phyloP scores from a whole-genome alignment of 1,284 basidiomycete species.

The Gymnopus androsaceus region DNA sequence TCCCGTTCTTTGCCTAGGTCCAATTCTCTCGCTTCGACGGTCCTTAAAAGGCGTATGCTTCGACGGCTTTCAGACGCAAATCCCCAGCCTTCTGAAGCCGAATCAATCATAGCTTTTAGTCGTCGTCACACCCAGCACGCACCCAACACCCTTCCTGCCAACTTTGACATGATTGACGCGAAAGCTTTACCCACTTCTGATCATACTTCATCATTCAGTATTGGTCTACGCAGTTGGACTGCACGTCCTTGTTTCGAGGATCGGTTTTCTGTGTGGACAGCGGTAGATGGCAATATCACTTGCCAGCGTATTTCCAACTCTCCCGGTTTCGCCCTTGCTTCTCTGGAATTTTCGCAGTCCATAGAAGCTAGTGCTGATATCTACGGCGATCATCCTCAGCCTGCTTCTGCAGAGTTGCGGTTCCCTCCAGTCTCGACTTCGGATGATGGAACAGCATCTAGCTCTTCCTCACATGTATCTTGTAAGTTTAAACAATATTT shows the following conservation, averaged over 20 bases:
- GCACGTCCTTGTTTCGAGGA: constrained; percentile 77
- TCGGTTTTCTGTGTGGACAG: constrained; percentile 54
- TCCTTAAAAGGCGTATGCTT: constrained; percentile 56
- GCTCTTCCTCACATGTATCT: constrained; percentile 19
- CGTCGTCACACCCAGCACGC: constrained; percentile 34
- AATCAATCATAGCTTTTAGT: constrained; percentile 51
- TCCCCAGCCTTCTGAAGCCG: constrained; percentile 44
- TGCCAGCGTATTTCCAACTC: constrained; percentile 47
- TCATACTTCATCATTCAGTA: constrained; percentile 46
- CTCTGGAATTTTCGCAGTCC: constrained; percentile 67
- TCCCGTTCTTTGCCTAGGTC: constrained; percentile 37
- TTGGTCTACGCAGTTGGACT: constrained; percentile 66
- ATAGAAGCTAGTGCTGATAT: constrained; percentile 60
- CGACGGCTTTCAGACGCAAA: constrained; percentile 40
- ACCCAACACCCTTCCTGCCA: constrained; percentile 29
- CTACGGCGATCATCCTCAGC: constrained; percentile 20
- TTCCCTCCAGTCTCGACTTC: not conserved
- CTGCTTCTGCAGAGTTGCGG: constrained; percentile 8
- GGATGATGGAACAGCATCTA: constrained; percentile 20
- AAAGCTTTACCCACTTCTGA: constrained; percentile 44
- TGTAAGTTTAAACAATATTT: constrained; percentile 17
- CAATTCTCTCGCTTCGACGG: constrained; percentile 44
- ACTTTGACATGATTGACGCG: constrained; percentile 43
- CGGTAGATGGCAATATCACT: constrained; percentile 39
- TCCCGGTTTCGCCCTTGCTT: constrained; percentile 60